Evolutionary conservation across 1,139 yeast genomes (phyloP).

Genomic region (Lodderomyces orthopsilosis): DNA sequence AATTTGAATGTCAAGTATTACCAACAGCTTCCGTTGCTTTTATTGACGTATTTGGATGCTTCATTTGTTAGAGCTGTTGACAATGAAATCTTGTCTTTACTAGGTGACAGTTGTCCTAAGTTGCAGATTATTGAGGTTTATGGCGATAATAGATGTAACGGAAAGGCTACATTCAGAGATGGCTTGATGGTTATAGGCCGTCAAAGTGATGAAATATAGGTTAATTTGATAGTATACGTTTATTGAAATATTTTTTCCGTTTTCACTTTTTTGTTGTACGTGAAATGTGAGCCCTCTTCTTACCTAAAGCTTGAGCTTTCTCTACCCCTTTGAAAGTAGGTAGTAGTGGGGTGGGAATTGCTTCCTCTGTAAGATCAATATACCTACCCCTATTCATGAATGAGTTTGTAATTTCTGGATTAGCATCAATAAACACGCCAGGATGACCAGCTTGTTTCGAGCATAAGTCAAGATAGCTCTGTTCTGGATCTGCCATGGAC

Average conservation of each 20-base stretch:
- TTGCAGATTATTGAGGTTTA: conserved; percentile 70
- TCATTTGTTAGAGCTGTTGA: conserved; percentile 78
- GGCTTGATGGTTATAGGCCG: conserved; percentile 72
- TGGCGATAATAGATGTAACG: conserved; percentile 71
- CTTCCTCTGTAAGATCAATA: conserved; percentile 22
- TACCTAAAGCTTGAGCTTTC: conserved; percentile 31
- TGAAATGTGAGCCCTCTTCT: background rate
- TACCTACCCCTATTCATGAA: conserved; percentile 27
- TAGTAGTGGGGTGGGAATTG: conserved; percentile 32
- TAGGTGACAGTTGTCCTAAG: conserved; percentile 58
- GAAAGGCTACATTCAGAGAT: conserved; percentile 47
- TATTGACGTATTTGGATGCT: conserved; percentile 61
- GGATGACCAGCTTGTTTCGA: conserved; percentile 59
- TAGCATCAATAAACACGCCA: conserved; percentile 48
- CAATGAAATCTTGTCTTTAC: conserved; percentile 53
- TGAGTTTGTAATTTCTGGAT: conserved; percentile 56
- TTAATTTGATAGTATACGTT: background rate
- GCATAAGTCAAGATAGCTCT: conserved; percentile 30
- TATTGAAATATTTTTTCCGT: background rate
- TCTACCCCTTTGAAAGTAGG: conserved; percentile 66
- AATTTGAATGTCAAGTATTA: conserved; percentile 15
- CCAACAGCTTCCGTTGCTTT: conserved; percentile 36
- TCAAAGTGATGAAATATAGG: conserved; percentile 40
- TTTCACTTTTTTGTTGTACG: conserved; percentile 8
- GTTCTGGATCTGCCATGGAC: conserved; percentile 15